Percentiles rank a stretch among this genome's conserved stretches.
Evolutionary conservation across 2,329 filamentous ascomycete species (phyloP).

Genomic region (Sclerotinia sclerotiorum): DNA sequence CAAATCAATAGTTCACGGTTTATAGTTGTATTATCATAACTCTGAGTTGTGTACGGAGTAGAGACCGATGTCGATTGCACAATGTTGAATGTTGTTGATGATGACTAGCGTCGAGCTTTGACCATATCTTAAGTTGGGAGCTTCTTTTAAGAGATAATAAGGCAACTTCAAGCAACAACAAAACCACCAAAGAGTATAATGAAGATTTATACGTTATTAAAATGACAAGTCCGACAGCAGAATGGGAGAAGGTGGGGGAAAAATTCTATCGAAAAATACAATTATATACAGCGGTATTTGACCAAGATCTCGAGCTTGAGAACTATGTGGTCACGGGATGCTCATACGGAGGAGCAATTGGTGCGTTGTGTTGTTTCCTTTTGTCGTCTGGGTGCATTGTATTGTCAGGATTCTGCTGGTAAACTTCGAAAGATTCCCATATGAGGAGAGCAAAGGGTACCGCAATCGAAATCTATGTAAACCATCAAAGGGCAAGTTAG

Average conservation of each 20-base stretch:
- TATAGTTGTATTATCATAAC: background rate
- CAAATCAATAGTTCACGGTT: slow-evolving; percentile 4
- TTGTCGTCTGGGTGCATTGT: background rate
- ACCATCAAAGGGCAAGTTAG: background rate
- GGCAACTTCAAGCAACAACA: slow-evolving; percentile 21
- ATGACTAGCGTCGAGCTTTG: slow-evolving; percentile 36
- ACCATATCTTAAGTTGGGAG: slow-evolving; percentile 34
- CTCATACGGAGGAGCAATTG: slow-evolving; percentile 89
- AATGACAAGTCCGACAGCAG: slow-evolving; percentile 52
- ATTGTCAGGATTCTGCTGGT: background rate
- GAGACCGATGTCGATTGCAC: slow-evolving; percentile 25
- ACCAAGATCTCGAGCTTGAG: slow-evolving; percentile 89
- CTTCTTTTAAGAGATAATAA: slow-evolving; percentile 12
- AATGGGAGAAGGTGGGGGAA: slow-evolving; percentile 93
- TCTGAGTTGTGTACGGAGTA: slow-evolving; percentile 1
- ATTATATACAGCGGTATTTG: slow-evolving; percentile 90
- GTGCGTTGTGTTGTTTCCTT: slow-evolving; percentile 51
- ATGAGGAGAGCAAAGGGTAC: background rate
- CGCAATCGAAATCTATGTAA: background rate
- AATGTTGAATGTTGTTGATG: slow-evolving; percentile 17
- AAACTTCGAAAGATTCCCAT: no score
- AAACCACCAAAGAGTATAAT: slow-evolving; percentile 12
- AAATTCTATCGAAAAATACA: slow-evolving; percentile 94
- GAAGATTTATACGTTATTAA: slow-evolving; percentile 15
- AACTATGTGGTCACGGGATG: slow-evolving; percentile 91